Base-by-base conservation (phyloP, 2,329 filamentous ascomycete genomes). In the Bretziella fagacearum region DNA sequence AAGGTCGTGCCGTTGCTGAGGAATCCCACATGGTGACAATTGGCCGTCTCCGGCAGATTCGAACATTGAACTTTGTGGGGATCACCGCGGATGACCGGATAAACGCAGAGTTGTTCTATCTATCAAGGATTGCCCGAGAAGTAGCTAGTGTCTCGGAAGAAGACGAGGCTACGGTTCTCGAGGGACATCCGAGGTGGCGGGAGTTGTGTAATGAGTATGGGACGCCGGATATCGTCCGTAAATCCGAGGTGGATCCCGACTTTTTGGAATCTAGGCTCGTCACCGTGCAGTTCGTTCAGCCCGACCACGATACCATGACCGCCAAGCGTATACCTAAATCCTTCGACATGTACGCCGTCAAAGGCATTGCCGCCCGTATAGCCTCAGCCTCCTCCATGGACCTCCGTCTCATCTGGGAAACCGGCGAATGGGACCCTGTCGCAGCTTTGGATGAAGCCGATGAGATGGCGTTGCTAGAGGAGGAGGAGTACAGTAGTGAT, bases 91-190 rank as follows among this genome's bases (percentile, higher is more conserved):
- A 79, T 35, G 87, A 96, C 59, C 77, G 89, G 15, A 70, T 76
- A 46, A 91, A 96, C 56, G 86, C 86, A 3, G 91, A 96, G 55
- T 79, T 89, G 56, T 98, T 93, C 60, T 98, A 98, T 60, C 74
- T 96, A 8, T 84, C 80, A 1, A 74, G 82, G 46, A 91, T 95
- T 49, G 82, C 74, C 8, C 78, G 77, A 52, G 83, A 91, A 58
- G 66, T 95, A 32, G 71, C 77, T 1, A 64, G 69, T 3, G 71
- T 75, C 0, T 65, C 74, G 0, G 68, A 74, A 48, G 61, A 60
- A 2, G 71, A 79, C 53, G 44, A 44, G 22, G 62, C 61, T 1
- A 63, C 64, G 1, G 70, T 93, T 0, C 59, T 82, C 2, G 62
- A 59, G 0, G 62, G 65, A 3, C 86, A 96, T 60, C 79, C 77